Percentiles rank a stretch among this genome's conserved stretches.
Conservation (phyloP, 1,284 basidiomycete genomes). For the Amanita bisporigera region DNA sequence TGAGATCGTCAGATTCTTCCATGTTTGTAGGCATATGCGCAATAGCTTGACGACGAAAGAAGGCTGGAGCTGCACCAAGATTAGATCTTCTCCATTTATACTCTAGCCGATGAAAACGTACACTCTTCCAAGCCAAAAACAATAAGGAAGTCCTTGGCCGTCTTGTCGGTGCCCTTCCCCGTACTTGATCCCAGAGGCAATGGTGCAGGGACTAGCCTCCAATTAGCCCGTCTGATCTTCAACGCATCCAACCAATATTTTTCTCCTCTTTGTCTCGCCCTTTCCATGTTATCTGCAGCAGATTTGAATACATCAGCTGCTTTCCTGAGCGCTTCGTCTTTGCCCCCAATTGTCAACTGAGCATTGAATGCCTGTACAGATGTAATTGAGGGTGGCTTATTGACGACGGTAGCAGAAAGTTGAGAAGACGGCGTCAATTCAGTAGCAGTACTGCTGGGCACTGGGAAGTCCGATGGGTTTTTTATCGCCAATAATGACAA, state of each 20-base stretch:
- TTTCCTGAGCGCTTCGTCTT: conserved; percentile 75
- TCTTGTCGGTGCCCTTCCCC: conserved; percentile 76
- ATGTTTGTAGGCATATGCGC: conserved; percentile 65
- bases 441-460: conserved; percentile 19
- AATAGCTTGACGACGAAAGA: conserved; percentile 67
- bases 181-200: conserved; percentile 68
- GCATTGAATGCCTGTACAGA: conserved; percentile 78
- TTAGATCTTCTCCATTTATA: conserved; percentile 14
- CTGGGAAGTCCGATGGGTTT: conserved; percentile 21
- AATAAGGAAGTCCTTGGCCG: conserved; percentile 78
- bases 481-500: conserved; percentile 56
- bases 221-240: conserved; percentile 72
- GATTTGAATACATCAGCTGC: conserved; percentile 71
- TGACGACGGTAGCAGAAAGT: conserved; percentile 67
- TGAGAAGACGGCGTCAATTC: conserved; percentile 41
- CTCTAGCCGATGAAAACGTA: conserved; percentile 44
- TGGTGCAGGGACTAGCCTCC: conserved; percentile 78
- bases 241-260: conserved; percentile 81
- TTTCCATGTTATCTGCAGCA: conserved; percentile 72
- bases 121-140: conserved; percentile 82
- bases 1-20: conserved; percentile 50
- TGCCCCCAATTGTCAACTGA: conserved; percentile 74
- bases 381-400: conserved; percentile 63
- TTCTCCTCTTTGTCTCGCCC: conserved; percentile 62
- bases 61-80: conserved; percentile 56